A percentile compares a stretch with the other conserved stretches of the same genome.
These are phyloP conservation scores for Pyrenophora graminea DNA, from an alignment of 2,329 filamentous ascomycete species.

Conservation along the genomic window DNA sequence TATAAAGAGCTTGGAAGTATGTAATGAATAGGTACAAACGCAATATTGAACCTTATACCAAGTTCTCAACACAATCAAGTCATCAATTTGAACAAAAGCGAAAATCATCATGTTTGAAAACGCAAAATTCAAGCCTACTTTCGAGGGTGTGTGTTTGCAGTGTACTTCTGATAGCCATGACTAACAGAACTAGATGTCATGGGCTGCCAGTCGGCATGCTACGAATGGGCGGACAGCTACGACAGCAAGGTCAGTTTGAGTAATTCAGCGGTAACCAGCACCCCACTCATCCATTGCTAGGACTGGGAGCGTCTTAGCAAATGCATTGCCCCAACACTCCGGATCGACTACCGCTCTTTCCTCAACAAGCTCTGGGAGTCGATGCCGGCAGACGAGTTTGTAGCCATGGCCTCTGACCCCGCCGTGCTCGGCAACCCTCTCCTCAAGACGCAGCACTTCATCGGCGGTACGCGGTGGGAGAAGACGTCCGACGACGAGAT, in stretches of 20 bases:
- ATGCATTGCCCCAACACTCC: conserved; percentile 65
- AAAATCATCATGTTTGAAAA: conserved; percentile 36
- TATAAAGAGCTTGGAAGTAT: conserved; percentile 27
- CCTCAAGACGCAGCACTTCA: conserved; percentile 62
- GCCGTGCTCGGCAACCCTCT: conserved; percentile 59
- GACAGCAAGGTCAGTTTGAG: conserved; percentile 58
- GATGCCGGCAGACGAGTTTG: conserved; percentile 60
- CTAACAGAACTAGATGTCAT: conserved; percentile 51
- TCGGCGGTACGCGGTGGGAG: conserved; percentile 59
- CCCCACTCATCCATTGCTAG: conserved; percentile 20
- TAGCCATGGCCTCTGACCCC: conserved; percentile 57
- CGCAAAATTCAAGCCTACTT: conserved; percentile 38
- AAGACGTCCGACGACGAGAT: conserved; percentile 55
- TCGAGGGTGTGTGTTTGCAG: conserved; percentile 35
- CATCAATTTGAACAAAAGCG: neutral
- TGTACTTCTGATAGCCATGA: neutral
- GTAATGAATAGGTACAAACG: conserved; percentile 1
- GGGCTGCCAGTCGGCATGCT: conserved; percentile 56
- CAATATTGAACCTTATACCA: neutral
- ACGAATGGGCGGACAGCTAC: conserved; percentile 69
- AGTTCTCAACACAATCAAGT: conserved; percentile 1
- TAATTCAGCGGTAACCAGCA: neutral
- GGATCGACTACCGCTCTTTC: conserved; percentile 70
- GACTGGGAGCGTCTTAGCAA: conserved; percentile 65
- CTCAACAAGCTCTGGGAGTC: conserved; percentile 60